Conservation (phyloP, 179 eudicot genomes). For the Patellifolia procumbens region DNA sequence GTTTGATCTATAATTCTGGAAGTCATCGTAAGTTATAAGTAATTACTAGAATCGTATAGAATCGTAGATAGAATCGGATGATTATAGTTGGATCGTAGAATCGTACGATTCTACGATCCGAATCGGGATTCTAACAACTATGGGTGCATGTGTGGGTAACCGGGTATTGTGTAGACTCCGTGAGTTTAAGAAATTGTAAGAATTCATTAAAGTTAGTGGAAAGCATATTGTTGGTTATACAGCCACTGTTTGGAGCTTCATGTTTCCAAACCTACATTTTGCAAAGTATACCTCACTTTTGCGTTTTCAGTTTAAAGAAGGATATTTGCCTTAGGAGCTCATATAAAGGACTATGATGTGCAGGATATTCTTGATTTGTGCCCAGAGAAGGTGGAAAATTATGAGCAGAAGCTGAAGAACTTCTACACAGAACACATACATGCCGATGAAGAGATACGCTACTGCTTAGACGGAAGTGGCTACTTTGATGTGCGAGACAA, state of each 20-base stretch:
- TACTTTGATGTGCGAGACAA: conserved; percentile 84
- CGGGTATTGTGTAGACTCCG: too few species aligned
- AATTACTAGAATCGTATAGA: too few species aligned
- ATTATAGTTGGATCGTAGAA: too few species aligned
- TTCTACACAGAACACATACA: conserved; percentile 86
- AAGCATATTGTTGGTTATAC: background rate
- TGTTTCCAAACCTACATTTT: background rate
- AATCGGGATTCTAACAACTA: too few species aligned
- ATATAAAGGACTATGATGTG: background rate
- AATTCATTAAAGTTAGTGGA: background rate
- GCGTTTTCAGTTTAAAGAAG: background rate
- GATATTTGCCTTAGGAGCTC: background rate
- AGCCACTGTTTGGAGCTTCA: background rate
- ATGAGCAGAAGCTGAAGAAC: conserved; percentile 78
- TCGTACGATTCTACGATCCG: too few species aligned
- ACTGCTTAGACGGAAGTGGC: conserved; percentile 84
- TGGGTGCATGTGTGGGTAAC: too few species aligned
- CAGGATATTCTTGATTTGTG: conserved; percentile 67
- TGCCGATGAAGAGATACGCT: conserved; percentile 82
- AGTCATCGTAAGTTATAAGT: too few species aligned
- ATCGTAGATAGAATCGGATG: too few species aligned
- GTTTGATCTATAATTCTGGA: too few species aligned
- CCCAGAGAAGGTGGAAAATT: conserved; percentile 81
- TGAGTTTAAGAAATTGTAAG: background rate
- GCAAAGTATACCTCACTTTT: background rate